Base-by-base conservation (phyloP, 495 filamentous ascomycete species). In the Aspergillus funiculosus region DNA sequence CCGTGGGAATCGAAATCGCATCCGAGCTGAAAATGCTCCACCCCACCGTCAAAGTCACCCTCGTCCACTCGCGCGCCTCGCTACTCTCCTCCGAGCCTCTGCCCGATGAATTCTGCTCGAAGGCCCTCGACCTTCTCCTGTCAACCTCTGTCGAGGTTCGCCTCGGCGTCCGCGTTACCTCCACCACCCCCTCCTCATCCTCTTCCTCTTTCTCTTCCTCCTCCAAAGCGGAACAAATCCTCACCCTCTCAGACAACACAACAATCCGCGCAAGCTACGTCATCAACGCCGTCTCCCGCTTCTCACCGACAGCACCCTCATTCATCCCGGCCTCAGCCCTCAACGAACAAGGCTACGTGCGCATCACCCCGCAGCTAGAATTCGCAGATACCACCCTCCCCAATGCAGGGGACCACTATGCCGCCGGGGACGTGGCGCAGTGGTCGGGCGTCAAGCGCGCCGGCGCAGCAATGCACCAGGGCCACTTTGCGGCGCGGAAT, bases 391-490 rank as follows among this genome's bases (percentile, higher is more conserved):
- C 18, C 2, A 18, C 27, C 6, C 57, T 74, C 1, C 65, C 77
- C n/a, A 79, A 82, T 46, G 53, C 72, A 9, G 51, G 52, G 1
- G 56, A 67, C 30, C 83, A 86, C 58, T 83, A 77, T 48, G 81
- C 79, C n/a, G 62, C 65, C 9, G 68, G 68, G 1, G 69, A 73
- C 38, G 48, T 71, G 4, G 61, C 59, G 1, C 50, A 56, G 3
- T 85, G 82, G 82, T 71, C 75, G 0, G 82, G 82, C 15, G 86
- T 85, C 62, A 85, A 83, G 64, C 75, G 83, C 21, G 84, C 79
- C 55, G 83, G 83, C 21, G 74, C 62, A 4, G 83, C 83, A 9
- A 79, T 87, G 73, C 73, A 82, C 42, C 77, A 79, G 73, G 83
- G 81, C 10, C 71, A 76, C 25, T 69, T 69, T 43, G 78, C 77